Evolutionary conservation across 2,329 filamentous ascomycete genomes (phyloP).

Genomic region (Fonsecaea erecta): DNA sequence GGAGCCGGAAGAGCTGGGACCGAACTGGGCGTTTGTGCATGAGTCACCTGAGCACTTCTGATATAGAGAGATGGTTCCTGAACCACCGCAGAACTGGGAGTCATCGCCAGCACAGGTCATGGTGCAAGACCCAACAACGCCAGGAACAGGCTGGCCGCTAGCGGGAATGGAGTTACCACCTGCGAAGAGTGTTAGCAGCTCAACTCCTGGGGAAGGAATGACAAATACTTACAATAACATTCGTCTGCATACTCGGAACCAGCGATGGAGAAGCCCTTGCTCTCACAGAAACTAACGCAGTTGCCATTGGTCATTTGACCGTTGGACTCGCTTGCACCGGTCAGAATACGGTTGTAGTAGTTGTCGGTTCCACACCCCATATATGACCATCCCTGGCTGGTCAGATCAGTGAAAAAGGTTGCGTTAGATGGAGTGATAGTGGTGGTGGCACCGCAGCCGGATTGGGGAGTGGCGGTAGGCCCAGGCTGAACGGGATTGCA

Average conservation of each 20-base stretch:
- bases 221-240: constrained; percentile 35
- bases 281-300: constrained; percentile 42
- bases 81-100: constrained; percentile 39
- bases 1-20: constrained; percentile 9
- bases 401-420: constrained; percentile 53
- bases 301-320: constrained; percentile 38
- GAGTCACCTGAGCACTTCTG: constrained; percentile 37
- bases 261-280: constrained; percentile 42
- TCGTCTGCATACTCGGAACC: constrained; percentile 41
- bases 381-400: constrained; percentile 60
- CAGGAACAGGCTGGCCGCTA: constrained; percentile 36
- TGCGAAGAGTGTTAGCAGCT: constrained; percentile 18
- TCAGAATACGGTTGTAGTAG: constrained; percentile 45
- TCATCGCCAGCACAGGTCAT: constrained; percentile 39
- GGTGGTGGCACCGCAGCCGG: constrained; percentile 45
- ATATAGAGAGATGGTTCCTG: constrained; percentile 37
- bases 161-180: constrained; percentile 35
- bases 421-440: constrained; percentile 41
- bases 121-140: constrained; percentile 38
- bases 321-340: constrained; percentile 35
- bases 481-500: constrained; percentile 40
- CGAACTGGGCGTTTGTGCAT: constrained; percentile 31
- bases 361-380: constrained; percentile 64
- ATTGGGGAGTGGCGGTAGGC: constrained; percentile 43
- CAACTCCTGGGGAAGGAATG: neutral